These are phyloP conservation scores for Naganishia liquefaciens DNA, from an alignment of 1,284 basidiomycete species.

Conservation along the genomic window DNA sequence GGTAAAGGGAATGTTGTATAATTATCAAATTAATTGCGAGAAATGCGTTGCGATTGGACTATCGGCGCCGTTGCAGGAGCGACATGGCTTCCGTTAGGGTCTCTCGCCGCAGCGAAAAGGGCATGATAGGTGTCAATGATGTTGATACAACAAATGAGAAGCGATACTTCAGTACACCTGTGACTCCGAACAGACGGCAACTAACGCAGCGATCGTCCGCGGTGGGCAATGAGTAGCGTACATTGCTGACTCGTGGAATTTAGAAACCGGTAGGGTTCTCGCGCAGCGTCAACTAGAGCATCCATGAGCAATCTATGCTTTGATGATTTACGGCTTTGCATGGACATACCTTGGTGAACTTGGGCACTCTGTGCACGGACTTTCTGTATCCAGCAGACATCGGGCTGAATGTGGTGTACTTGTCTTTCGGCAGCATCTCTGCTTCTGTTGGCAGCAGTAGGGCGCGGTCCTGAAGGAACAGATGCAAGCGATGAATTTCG, in stretches of 20 bases:
- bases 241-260: neutral
- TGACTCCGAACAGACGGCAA: no score
- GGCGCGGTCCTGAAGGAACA: slow-evolving; percentile 60
- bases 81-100: no score
- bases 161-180: no score
- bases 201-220: no score
- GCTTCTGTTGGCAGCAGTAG: slow-evolving; percentile 88
- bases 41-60: neutral
- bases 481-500: neutral
- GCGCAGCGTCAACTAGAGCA: slow-evolving; percentile 69
- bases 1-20: neutral
- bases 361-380: slow-evolving; percentile 92
- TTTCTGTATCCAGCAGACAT: slow-evolving; percentile 79
- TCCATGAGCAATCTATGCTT: slow-evolving; percentile 20
- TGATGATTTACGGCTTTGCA: neutral
- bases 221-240: no score
- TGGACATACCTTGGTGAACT: slow-evolving; percentile 79
- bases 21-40: neutral
- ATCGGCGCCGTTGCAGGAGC: no score
- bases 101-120: no score
- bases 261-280: slow-evolving; percentile 89
- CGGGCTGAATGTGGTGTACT: slow-evolving; percentile 88
- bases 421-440: slow-evolving; percentile 64
- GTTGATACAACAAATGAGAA: no score
- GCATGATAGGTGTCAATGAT: no score